Percentiles rank a stretch among this genome's conserved stretches.
phyloP scores from a whole-genome alignment of 441 rosid species.

The Raphanus hybrid region DNA sequence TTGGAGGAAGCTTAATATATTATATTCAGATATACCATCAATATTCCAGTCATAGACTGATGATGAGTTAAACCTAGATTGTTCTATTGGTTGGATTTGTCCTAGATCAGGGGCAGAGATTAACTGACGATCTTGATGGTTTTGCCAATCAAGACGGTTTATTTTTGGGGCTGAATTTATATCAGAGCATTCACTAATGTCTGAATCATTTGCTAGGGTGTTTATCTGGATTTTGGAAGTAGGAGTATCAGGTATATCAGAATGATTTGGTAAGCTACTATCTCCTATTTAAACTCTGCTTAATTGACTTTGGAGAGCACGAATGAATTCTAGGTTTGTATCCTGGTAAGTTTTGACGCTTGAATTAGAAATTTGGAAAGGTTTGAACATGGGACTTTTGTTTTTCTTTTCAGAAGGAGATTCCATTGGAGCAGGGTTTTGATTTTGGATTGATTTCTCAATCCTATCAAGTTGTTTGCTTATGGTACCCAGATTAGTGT shows the following conservation, averaged over 20 bases:
- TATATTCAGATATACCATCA: background rate
- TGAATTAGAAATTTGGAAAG: background rate
- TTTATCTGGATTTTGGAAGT: background rate
- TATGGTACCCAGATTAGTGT: background rate
- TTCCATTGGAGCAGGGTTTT: background rate
- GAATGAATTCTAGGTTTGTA: background rate
- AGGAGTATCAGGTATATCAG: background rate
- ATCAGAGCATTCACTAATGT: background rate
- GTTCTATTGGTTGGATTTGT: background rate
- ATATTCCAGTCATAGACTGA: background rate
- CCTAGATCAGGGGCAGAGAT: background rate
- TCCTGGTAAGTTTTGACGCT: background rate
- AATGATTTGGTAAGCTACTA: no score
- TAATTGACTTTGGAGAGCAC: background rate
- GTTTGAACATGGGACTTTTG: background rate
- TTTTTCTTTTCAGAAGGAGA: background rate
- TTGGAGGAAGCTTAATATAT: background rate
- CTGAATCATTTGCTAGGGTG: background rate
- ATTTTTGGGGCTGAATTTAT: no score
- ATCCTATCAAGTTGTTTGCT: background rate
- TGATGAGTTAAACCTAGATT: slow-evolving; percentile 1
- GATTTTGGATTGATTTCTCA: background rate
- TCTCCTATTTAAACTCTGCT: no score
- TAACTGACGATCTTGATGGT: background rate
- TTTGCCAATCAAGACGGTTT: background rate